Evolutionary conservation across 2,329 filamentous ascomycete species (phyloP), one percentile per base, ranked within the genome.

Genomic region (Neopestalotiopsis rosae): DNA sequence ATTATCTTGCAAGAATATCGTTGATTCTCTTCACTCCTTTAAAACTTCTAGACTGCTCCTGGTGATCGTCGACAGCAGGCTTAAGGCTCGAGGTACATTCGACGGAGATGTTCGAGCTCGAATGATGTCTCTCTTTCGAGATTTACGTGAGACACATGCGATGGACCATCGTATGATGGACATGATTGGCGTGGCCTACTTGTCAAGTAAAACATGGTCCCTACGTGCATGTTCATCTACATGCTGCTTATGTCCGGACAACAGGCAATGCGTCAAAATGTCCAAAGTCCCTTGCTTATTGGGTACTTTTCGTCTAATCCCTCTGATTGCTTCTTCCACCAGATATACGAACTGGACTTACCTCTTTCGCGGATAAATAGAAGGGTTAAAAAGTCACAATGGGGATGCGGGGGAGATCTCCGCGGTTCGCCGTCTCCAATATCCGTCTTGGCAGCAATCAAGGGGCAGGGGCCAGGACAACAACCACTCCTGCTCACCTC

Each of bases 391-490:
- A 66, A 57, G n/a, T 9, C 63, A 20, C 3, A 28, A 28, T 28
- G 24, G 17, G 24, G 7, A 13, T 24, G 24, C 52, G 63, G 42
- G 63, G 63, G 63, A 45, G 17, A 66, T 40, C 42, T 28, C 40
- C 30, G 32, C 49, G 63, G 45, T 58, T n/a, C 52, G 45, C 2
- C 13, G 30, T n/a, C 32, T 34, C 52, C n/a, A 56, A 66, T 57
- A 66, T 66, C 63, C 63, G 63, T 57, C 63, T 66, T 66, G 63
- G 63, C 63, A 61, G 24, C 30, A 17, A 9, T 57, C 52, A 24
- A 52, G 45, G 45, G 45, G 9, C 45, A 17, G 20, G 45, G 45
- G 45, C 45, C 45, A 20, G 45, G 45, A 59, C 9, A 30, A 28
- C 6, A 30, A 34, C 24, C 57, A 30, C 49, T n/a, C 17, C 20